Conservation (phyloP, 176 grass and related monocot species). For the Aegilops sharonensis region DNA sequence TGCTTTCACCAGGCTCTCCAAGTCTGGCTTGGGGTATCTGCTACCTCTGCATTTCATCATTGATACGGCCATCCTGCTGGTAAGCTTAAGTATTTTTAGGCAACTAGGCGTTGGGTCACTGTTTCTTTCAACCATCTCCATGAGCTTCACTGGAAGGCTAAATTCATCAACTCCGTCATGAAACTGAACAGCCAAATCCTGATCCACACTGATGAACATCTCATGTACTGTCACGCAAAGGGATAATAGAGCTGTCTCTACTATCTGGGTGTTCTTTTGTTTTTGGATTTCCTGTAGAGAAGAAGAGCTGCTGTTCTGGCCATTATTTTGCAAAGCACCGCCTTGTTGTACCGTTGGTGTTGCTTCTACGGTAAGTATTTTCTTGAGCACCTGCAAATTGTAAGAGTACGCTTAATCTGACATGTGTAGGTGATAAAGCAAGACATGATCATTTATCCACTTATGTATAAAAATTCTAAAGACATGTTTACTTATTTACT, state of each 20-base stretch:
- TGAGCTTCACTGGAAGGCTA: background rate
- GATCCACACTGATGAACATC: background rate
- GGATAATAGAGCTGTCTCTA: background rate
- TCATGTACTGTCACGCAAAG: background rate
- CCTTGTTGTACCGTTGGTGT: background rate
- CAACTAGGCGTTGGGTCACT: accelerated
- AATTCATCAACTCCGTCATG: background rate
- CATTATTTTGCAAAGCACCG: background rate
- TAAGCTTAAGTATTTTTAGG: background rate
- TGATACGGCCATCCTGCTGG: background rate
- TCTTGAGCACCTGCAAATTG: background rate
- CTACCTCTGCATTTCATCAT: background rate
- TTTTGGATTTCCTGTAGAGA: background rate
- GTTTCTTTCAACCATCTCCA: background rate
- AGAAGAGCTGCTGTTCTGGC: too few relatives aligned
- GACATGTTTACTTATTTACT: too few relatives aligned
- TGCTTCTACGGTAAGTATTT: background rate
- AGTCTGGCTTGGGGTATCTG: background rate
- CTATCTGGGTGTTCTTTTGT: background rate
- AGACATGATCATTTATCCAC: background rate
- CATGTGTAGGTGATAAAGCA: too few relatives aligned
- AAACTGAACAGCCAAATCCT: background rate
- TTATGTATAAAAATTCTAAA: too few relatives aligned
- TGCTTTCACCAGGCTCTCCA: background rate
- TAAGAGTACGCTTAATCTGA: too few relatives aligned